Evolutionary conservation across 257 asterid species (phyloP).

Genomic region (Agastache rugosa): DNA sequence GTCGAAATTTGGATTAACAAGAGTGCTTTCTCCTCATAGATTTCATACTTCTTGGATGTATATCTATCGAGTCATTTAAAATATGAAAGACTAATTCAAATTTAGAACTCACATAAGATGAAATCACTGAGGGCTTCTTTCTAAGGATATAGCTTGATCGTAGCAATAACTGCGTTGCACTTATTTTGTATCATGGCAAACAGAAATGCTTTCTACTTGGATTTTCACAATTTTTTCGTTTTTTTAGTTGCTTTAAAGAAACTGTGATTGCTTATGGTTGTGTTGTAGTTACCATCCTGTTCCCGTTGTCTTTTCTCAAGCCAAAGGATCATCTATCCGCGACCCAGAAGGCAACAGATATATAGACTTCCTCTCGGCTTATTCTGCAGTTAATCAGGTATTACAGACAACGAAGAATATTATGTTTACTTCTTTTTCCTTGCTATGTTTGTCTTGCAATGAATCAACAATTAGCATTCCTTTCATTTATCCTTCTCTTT

Average conservation of each 20-base stretch:
- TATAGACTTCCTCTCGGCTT: slow-evolving; percentile 94
- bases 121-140: neutral
- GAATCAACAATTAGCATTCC: neutral
- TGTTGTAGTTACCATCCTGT: slow-evolving; percentile 93
- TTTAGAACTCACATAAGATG: slow-evolving; percentile 9
- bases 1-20: neutral
- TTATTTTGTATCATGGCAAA: neutral
- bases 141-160: neutral
- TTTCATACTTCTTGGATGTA: neutral
- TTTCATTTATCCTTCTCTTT: neutral
- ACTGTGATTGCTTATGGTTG: slow-evolving; percentile 24
- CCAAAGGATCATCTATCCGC: slow-evolving; percentile 82
- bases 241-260: neutral
- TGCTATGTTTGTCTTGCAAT: slow-evolving; percentile 5
- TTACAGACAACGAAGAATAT: neutral
- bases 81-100: neutral
- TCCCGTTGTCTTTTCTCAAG: slow-evolving; percentile 89
- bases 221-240: neutral
- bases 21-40: slow-evolving; percentile 12
- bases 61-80: neutral
- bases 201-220: slow-evolving; percentile 16
- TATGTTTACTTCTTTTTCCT: slow-evolving; percentile 18
- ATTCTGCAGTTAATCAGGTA: slow-evolving; percentile 98
- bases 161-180: neutral
- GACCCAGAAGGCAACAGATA: slow-evolving; percentile 97